phyloP scores from a whole-genome alignment of 768 basidiomycete species.

The Leucocoprinus leucothites region DNA sequence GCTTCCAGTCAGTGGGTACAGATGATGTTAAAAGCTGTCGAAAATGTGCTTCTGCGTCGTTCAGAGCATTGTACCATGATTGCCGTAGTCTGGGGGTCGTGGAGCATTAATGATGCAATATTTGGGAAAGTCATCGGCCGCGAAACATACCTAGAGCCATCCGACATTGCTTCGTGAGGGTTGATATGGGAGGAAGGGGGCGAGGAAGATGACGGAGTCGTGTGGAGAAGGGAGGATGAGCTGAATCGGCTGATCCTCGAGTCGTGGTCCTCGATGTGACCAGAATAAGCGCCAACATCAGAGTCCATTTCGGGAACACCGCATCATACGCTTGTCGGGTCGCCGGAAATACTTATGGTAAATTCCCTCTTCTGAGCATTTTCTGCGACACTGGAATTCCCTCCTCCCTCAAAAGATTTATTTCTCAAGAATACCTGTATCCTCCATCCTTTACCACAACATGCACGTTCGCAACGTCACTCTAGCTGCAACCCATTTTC shows the following conservation, averaged over 20 bases:
- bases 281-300: slow-evolving; percentile 12
- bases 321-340: too few relatives aligned
- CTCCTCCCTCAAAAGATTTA: too few relatives aligned
- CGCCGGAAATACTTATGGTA: too few relatives aligned
- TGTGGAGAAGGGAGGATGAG: not conserved
- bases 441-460: too few relatives aligned
- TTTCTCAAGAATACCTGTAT: too few relatives aligned
- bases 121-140: not conserved
- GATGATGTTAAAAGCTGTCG: slow-evolving; percentile 68
- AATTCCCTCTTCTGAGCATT: too few relatives aligned
- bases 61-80: slow-evolving; percentile 77
- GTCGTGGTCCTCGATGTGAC: not conserved
- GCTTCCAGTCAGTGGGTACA: slow-evolving; percentile 72
- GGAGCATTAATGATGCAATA: slow-evolving; percentile 6
- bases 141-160: slow-evolving; percentile 27
- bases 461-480: too few relatives aligned
- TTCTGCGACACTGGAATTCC: too few relatives aligned
- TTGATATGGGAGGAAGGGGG: not conserved
- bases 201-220: not conserved
- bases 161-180: slow-evolving; percentile 23
- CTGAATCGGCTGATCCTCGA: not conserved
- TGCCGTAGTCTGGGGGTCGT: slow-evolving; percentile 59
- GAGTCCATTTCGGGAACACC: not conserved
- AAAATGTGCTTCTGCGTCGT: slow-evolving; percentile 73
- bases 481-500: too few relatives aligned